Base-by-base conservation (phyloP, 2,329 filamentous ascomycete species). In the Ambrosiella cleistominuta region DNA sequence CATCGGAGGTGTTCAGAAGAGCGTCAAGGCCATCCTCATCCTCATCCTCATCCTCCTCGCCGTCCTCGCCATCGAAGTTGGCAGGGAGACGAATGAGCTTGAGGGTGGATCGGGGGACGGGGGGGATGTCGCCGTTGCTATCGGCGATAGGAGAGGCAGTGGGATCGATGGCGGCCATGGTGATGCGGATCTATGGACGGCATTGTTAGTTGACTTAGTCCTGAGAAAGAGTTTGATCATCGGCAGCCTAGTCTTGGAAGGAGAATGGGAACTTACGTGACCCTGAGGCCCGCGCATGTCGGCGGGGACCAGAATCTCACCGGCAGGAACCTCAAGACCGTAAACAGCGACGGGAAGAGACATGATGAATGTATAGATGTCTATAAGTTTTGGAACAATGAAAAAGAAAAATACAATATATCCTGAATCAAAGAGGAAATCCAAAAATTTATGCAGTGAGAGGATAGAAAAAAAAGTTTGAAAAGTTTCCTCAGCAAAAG, bases 101-200 rank as follows among this genome's bases (percentile, higher is more conserved):
- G 66, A 98, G 76, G 56, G 93, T 98, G 57, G 93, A 86, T 65
- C 90, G 86, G 65, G 83, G 79, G 62, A 82, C 71, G 60, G 73
- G 70, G 65, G 79, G 79, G 61, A 79, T 71, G 66, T 83, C 81
- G 65, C 76, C 78, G 56, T 79, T 77, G 60, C 77, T 76, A 64
- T 83, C 82, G 60, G 76, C 76, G 70, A 88, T 79, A 40, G 83
- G 78, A 65, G 81, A 77, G 66, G 86, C 86, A 66, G 81, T 88
- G 60, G 93, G 93, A 70, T 98, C 91, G 70, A 98, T 85, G 64
- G 93, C 93, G 66, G 94, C 93, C 93, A 98, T 98, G 67, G 90
- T 97, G 68, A 98, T 88, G 70, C 88, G 88, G 75, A 96, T 94
- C 90, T 95, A 66, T 36, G 45, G 57, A 39, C 19, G 38, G 19